These are phyloP conservation scores for Pleomassaria siparia DNA, from an alignment of 2,329 filamentous ascomycete genomes.

Conservation along the genomic window DNA sequence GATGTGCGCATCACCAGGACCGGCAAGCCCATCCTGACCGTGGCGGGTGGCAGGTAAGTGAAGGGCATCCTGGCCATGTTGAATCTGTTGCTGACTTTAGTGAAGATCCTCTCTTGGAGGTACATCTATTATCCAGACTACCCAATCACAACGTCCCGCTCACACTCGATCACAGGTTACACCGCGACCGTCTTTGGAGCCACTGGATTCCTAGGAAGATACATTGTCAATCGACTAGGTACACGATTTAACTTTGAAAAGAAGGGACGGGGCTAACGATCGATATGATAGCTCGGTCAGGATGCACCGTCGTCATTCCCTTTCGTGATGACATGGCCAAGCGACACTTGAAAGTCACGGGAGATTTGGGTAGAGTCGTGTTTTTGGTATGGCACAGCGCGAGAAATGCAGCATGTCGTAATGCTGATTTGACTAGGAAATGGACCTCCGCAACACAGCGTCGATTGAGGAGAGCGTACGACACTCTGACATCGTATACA, in stretches of 20 bases:
- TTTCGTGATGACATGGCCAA: conserved; percentile 98
- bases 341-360: conserved; percentile 93
- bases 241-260: conserved; percentile 29
- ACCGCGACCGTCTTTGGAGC: conserved; percentile 98
- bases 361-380: conserved; percentile 84
- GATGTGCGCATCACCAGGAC: conserved; percentile 94
- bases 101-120: conserved; percentile 81
- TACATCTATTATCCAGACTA: conserved; percentile 45
- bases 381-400: conserved; percentile 66
- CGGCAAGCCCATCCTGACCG: conserved; percentile 89
- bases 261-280: conserved; percentile 18
- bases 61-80: conserved; percentile 26
- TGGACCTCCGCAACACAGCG: conserved; percentile 88
- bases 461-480: conserved; percentile 96
- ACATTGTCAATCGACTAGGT: conserved; percentile 96
- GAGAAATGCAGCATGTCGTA: neutral
- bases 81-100: conserved; percentile 8
- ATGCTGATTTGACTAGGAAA: conserved; percentile 64
- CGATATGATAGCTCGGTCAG: conserved; percentile 70
- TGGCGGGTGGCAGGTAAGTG: conserved; percentile 83
- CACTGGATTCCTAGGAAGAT: conserved; percentile 91
- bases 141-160: conserved; percentile 21
- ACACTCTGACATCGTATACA: conserved; percentile 97
- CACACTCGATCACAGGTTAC: conserved; percentile 64
- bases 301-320: conserved; percentile 91